Evolutionary conservation across 1,284 basidiomycete genomes (phyloP), one percentile per base, ranked within the genome.

Genomic region (Mycocalia duriaeana): DNA sequence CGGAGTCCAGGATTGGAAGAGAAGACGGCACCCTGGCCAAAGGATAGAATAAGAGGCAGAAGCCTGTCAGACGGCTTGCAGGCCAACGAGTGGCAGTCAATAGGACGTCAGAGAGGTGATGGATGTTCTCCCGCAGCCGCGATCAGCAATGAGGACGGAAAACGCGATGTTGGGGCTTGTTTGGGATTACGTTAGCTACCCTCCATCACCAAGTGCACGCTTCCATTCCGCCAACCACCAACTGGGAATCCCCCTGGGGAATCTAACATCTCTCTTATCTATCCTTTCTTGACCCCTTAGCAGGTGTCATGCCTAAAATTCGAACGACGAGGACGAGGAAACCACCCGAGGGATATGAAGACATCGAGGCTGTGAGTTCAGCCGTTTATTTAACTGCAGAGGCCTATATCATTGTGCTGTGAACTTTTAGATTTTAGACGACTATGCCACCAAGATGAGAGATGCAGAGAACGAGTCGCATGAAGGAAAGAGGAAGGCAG

Each of bases 401-500:
- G 23, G 31, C 25, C 23, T 16, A 3, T 41, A 25, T 31, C 44
- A 37, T 23, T 14, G 31, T 42, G 31, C 31, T 25, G 16, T 48
- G 13, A 42, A 46, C 16, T 14, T 43, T 34, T 65, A 94, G 85
- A 84, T 94, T 53, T 82, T 95, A 54, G 91, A 94, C 59, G 92
- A 95, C 69, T 95, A 94, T 64, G 89, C 91, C 40, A 91, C 91
- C 76, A 94, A 94, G 75, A 95, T 95, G 93, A 77, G 93, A 53
- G 92, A 95, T 65, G 94, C 93, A 8, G 96, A 99, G 77, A 96
- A 93, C 60, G 94, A 98, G 70, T 85, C 86, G 6, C 93, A 97
- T 61, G 96, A 99, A 65, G 95, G 95, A 51, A 99, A 99, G 70
- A 88, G 96, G 63, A 96, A 94, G 71, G 84, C 89, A 24, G 96